These are phyloP conservation scores for Thelonectria discophora DNA, from an alignment of 2,329 filamentous ascomycete genomes.

Conservation along the genomic window DNA sequence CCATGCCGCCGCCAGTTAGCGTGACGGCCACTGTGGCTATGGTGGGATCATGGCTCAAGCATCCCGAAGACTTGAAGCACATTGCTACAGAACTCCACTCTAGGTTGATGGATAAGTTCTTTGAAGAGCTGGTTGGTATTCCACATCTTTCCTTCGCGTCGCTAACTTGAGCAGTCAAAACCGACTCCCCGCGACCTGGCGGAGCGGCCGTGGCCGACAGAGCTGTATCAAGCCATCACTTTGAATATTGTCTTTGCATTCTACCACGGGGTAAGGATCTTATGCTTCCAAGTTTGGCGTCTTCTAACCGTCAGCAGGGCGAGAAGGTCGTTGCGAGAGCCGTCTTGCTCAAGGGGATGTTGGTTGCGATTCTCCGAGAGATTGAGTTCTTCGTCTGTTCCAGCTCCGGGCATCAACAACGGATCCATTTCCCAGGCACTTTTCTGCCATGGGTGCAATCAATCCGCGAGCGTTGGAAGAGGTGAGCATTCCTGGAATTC, in stretches of 20 bases:
- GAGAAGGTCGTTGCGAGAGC: conserved; percentile 45
- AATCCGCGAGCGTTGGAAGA: conserved; percentile 47
- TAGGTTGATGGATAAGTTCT: conserved; percentile 44
- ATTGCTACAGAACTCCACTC: conserved; percentile 45
- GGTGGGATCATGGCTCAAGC: conserved; percentile 51
- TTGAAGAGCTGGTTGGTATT: conserved; percentile 42
- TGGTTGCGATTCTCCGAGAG: conserved; percentile 48
- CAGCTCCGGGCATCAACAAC: conserved; percentile 47
- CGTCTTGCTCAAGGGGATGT: conserved; percentile 46
- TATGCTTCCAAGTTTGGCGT: accelerated
- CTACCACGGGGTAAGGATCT: conserved; percentile 44
- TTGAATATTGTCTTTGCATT: conserved; percentile 53
- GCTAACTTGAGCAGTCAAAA: conserved; percentile 29
- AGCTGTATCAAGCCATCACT: conserved; percentile 48
- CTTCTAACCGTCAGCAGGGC: conserved; percentile 38
- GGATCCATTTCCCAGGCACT: conserved; percentile 47
- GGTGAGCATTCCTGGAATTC: conserved; percentile 37
- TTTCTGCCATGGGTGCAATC: conserved; percentile 49
- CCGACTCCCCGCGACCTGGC: conserved; percentile 23
- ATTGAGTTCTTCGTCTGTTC: conserved; percentile 49
- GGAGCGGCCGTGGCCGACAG: conserved; percentile 42
- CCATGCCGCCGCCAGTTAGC: conserved; percentile 41
- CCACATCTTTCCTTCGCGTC: not conserved
- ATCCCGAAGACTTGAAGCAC: conserved; percentile 39
- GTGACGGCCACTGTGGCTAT: conserved; percentile 47